Evolutionary conservation across 2,329 filamentous ascomycete species (phyloP), one percentile per base, ranked within the genome.

Genomic region (Plectosphaerella plurivora): DNA sequence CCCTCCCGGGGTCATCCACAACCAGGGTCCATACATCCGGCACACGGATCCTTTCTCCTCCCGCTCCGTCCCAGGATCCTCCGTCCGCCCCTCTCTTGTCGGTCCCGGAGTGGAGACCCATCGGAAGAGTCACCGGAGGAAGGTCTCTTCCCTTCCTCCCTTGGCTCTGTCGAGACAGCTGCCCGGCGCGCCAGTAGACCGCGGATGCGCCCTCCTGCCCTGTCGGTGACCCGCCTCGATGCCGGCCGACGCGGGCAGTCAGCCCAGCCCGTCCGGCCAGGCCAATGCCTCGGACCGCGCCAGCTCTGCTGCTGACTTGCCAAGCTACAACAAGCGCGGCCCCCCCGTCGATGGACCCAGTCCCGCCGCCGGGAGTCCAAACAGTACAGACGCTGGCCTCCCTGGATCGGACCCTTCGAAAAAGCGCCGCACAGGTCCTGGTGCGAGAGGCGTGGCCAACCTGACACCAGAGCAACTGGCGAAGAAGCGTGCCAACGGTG

Each of bases 401-500:
- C 18, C 22, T 33, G n/a, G 10, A 14, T 58, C 56, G 11, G 58
- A 57, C 35, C 53, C 55, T 9, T 51, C 46, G 44, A 81, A 78
- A 67, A 79, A 72, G 62, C 74, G 75, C 58, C 77, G 73, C 59
- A 65, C 66, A 8, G 73, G 67, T 2, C 66, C 72, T 6, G 72
- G 74, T 6, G 73, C 73, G 24, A 68, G 78, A 46, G 77, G 77
- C 11, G 78, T 82, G 42, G 79, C 79, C 49, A 86, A 87, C 60
- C 77, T 87, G 65, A 89, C 87, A 1, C 83, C 86, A 36, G 88
- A 91, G 62, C 86, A 91, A 68, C 74, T 91, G 49, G 82, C 84
- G 53, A 88, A 89, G 67, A 83, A 83, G 63, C 72, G 80, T 52
- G 78, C 79, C 33, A 83, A 81, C 61, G 79, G 78, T 81, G 44